Base-by-base conservation (phyloP, 768 basidiomycete species). In the Psilocybe azurescens region DNA sequence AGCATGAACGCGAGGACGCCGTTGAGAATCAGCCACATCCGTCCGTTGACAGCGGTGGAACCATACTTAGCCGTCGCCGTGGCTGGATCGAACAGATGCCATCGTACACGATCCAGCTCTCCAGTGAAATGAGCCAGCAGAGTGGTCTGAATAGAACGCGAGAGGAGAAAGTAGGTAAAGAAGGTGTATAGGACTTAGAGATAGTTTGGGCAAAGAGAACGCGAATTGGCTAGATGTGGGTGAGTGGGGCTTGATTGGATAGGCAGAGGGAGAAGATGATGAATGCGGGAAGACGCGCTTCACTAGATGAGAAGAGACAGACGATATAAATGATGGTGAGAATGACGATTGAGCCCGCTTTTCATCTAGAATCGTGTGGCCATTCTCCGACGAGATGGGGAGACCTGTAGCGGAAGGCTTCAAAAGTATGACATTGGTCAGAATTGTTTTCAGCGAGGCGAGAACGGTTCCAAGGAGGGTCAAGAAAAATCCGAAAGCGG, bases 401-500 rank as follows among this genome's bases (percentile, higher is more conserved):
- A 68, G 67, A 13, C 63, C 36, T 3, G 49, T 44, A 8, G 64
- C 32, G 3, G 65, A 52, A 2, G 69, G 69, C 47, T 69, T 72
- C 14, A 69, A 63, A 14, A 69, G 69, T 29, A 90, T 86, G 64
- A 91, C 77, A 72, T 95, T 93, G 10, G 97, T 98, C 65, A 90
- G 86, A 49, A 98, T 90, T 0, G 97, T 97, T 75, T 99, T 99
- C 57, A 97, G 77, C 7, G 97, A 91, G 5, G 97, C 97, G 41
- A 99, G 85, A 56, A 97, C 73, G 0, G 97, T 95, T 48, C 97
- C 97, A 16, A 95, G 76, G 13, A 99, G 82, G 0, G 97, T 98
- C 20, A 99, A 82, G 70, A 93, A 67, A 60, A 99, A 86, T 4
- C 97, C 97, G 74, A 86, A 86, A 2, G 80, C 74, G 1, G 95